phyloP scores from a whole-genome alignment of 169 alveolate species.

The Perkinsus olseni region DNA sequence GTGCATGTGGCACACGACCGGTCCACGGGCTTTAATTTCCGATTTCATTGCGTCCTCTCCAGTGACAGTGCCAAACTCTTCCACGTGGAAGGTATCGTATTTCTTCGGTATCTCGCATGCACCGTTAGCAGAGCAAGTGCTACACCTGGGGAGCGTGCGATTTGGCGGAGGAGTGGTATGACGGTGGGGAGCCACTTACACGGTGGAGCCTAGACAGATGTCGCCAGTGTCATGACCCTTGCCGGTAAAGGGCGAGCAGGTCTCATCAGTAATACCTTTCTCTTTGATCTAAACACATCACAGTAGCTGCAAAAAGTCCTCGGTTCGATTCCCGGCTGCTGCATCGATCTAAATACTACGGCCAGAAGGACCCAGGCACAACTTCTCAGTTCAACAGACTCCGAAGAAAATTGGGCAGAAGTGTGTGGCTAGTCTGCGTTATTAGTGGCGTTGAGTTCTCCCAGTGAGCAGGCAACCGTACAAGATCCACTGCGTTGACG shows the following conservation, averaged over 20 bases:
- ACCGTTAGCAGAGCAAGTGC: background rate
- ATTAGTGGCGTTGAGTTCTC: too few relatives aligned
- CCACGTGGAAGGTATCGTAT: conserved; percentile 37
- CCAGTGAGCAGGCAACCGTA: too few relatives aligned
- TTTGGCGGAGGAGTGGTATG: background rate
- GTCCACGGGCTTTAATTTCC: conserved; percentile 54
- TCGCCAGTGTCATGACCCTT: conserved; percentile 28
- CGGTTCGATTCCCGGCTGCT: too few relatives aligned
- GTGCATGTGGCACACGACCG: conserved; percentile 56
- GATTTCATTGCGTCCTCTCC: conserved; percentile 51
- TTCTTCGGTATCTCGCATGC: conserved; percentile 42
- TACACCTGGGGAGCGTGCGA: background rate
- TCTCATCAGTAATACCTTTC: conserved; percentile 50
- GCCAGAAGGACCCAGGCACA: too few relatives aligned
- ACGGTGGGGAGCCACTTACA: background rate
- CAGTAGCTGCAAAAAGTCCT: too few relatives aligned
- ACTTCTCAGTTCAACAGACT: too few relatives aligned
- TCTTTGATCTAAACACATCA: background rate
- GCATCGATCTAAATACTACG: too few relatives aligned
- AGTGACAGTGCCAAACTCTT: conserved; percentile 38
- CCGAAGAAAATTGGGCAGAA: background rate
- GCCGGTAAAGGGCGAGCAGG: conserved; percentile 56
- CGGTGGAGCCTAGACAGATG: conserved; percentile 39
- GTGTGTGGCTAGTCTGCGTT: too few relatives aligned
- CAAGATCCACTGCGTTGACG: too few relatives aligned